phyloP scores from a whole-genome alignment of 805 yeast genomes.

The baker's yeast (Saccharomyces cerevisiae) region DNA sequence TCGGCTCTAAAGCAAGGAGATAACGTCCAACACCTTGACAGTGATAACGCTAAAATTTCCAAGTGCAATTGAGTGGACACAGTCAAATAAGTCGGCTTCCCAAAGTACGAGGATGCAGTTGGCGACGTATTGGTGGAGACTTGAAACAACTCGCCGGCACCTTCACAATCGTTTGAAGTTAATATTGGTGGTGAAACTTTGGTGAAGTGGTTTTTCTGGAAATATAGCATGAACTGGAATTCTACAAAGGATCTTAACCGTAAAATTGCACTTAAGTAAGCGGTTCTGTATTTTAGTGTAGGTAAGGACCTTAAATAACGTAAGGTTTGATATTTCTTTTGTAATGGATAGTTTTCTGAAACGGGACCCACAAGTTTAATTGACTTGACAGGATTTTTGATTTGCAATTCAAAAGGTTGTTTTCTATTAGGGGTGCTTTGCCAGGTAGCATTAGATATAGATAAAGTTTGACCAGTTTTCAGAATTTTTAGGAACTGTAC shows the following conservation, averaged over 20 bases:
- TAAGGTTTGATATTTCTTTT: conserved; percentile 63
- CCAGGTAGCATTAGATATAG: conserved; percentile 33
- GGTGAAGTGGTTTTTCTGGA: conserved; percentile 49
- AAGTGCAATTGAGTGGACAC: conserved; percentile 90
- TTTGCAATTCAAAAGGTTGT: conserved; percentile 46
- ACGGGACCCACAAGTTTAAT: conserved; percentile 54
- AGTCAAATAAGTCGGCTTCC: conserved; percentile 61
- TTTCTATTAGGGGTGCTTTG: conserved; percentile 28
- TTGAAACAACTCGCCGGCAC: conserved; percentile 86
- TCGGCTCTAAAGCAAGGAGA: conserved; percentile 95
- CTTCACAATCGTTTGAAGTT: conserved; percentile 91
- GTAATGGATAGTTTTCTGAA: conserved; percentile 64
- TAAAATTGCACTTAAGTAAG: conserved; percentile 54
- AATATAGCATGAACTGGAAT: conserved; percentile 15
- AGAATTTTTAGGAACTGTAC: conserved; percentile 25
- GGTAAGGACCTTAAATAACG: conserved; percentile 68
- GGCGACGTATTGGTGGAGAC: conserved; percentile 35
- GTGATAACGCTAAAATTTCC: conserved; percentile 67
- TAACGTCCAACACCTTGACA: conserved; percentile 78
- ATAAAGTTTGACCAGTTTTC: conserved; percentile 43
- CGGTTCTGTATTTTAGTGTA: conserved; percentile 66
- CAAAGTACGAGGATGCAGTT: conserved; percentile 43
- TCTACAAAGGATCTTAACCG: conserved; percentile 52
- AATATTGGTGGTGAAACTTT: conserved; percentile 82
- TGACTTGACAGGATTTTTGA: conserved; percentile 24